phyloP scores from a whole-genome alignment of 2,329 filamentous ascomycete species.

The Monosporascus ibericus region DNA sequence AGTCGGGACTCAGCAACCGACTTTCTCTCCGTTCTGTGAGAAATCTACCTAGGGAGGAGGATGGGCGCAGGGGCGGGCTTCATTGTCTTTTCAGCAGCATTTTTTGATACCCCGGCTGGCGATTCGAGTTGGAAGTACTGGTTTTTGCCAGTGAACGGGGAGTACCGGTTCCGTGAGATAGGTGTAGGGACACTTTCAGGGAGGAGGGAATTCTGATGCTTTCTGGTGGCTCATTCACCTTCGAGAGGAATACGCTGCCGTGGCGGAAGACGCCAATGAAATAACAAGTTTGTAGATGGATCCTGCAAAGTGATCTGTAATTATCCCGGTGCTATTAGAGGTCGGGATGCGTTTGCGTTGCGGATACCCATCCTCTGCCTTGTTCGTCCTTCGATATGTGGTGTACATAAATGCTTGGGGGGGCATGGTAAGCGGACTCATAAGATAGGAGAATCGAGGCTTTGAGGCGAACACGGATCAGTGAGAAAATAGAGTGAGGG shows the following conservation, averaged over 20 bases:
- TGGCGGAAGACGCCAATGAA: not conserved
- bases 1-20: constrained; percentile 32
- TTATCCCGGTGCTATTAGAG: not conserved
- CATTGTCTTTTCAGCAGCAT: not conserved
- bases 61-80: not conserved
- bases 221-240: not conserved
- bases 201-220: not conserved
- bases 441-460: too few relatives aligned
- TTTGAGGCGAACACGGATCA: too few relatives aligned
- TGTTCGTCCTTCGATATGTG: not conserved
- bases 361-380: not conserved
- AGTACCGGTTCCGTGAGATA: not conserved
- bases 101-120: not conserved
- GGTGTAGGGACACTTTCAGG: not conserved
- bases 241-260: not conserved
- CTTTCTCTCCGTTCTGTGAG: constrained; percentile 19
- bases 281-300: not conserved
- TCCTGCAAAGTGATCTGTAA: not conserved
- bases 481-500: too few relatives aligned
- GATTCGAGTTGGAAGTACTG: not conserved
- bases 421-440: too few relatives aligned
- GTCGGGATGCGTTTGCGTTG: not conserved
- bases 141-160: not conserved
- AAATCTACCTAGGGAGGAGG: not conserved
- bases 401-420: not conserved